Percentiles rank a stretch among this genome's conserved stretches.
These are phyloP conservation scores for Dendrobium huoshanense DNA, from an alignment of 106 monocot genomes.

Conservation along the genomic window DNA sequence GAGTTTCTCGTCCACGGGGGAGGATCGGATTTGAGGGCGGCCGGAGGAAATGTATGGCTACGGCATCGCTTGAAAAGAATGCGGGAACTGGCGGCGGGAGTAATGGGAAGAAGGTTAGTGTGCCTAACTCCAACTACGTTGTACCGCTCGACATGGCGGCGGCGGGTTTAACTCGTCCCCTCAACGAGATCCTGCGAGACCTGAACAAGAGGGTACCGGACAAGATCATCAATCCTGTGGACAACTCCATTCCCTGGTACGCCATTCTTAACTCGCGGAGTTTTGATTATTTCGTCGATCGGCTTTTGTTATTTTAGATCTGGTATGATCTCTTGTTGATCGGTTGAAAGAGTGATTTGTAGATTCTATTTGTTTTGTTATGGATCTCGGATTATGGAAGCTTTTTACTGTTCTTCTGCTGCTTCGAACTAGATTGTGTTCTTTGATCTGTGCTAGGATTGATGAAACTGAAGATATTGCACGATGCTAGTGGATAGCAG, in stretches of 20 bases:
- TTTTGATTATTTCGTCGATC: neutral
- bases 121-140: slow-evolving; percentile 68
- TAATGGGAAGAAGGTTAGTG: slow-evolving; percentile 16
- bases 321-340: neutral
- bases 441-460: neutral
- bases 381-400: neutral
- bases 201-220: slow-evolving; percentile 91
- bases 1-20: neutral
- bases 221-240: slow-evolving; percentile 43
- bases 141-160: slow-evolving; percentile 70
- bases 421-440: neutral
- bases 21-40: neutral
- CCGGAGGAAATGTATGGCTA: neutral
- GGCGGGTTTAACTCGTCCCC: slow-evolving; percentile 47
- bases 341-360: neutral
- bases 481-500: neutral
- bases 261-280: neutral
- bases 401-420: neutral
- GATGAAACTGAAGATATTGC: neutral
- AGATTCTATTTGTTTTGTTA: neutral
- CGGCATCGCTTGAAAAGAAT: neutral
- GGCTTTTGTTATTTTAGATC: neutral
- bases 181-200: slow-evolving; percentile 78
- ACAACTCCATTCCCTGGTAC: slow-evolving; percentile 82
- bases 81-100: neutral